phyloP scores from a whole-genome alignment of 495 filamentous ascomycete genomes.

The Aspergillus incahuasiensis region DNA sequence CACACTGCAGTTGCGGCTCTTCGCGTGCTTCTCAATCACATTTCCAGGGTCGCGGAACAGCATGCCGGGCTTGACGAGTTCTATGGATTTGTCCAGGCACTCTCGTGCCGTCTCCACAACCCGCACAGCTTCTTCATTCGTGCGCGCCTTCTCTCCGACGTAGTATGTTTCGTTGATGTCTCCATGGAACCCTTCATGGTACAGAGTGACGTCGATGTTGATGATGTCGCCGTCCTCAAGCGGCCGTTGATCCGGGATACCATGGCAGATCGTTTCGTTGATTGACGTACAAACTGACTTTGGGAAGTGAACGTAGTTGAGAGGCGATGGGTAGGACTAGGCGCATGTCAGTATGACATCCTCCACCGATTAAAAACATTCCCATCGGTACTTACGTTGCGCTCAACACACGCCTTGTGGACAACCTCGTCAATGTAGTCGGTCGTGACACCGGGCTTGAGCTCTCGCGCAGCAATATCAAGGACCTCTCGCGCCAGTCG shows the following conservation, averaged over 20 bases:
- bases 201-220: constrained; percentile 85
- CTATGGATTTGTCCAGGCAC: constrained; percentile 77
- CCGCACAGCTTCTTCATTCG: constrained; percentile 73
- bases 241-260: constrained; percentile 76
- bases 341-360: not conserved
- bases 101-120: constrained; percentile 80
- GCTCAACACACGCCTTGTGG: constrained; percentile 90
- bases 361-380: not conserved
- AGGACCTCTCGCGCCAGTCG: constrained; percentile 84
- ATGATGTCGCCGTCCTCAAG: constrained; percentile 82
- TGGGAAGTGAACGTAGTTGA: constrained; percentile 95
- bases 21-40: constrained; percentile 81
- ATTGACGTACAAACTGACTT: constrained; percentile 95
- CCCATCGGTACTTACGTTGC: constrained; percentile 60
- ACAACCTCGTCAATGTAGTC: constrained; percentile 95
- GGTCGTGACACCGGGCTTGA: constrained; percentile 86
- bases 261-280: constrained; percentile 97
- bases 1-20: constrained; percentile 70
- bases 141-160: constrained; percentile 69
- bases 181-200: constrained; percentile 82
- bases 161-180: constrained; percentile 94
- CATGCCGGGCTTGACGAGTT: constrained; percentile 80
- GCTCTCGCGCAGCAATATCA: constrained; percentile 78
- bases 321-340: constrained; percentile 89
- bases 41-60: constrained; percentile 80